phyloP scores from a whole-genome alignment of 805 yeast species.

The Tetrapisispora fleetii region DNA sequence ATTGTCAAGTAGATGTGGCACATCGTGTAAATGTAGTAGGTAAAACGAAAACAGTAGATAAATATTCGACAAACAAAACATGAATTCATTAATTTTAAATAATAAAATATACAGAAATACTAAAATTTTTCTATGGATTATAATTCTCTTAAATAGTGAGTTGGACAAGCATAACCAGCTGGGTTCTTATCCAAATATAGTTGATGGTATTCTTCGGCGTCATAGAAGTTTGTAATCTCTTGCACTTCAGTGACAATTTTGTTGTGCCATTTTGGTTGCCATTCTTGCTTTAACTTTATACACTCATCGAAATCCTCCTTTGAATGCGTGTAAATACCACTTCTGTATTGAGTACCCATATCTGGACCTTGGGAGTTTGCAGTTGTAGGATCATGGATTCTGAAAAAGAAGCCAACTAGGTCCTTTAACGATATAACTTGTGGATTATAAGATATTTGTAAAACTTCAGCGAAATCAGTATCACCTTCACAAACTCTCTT shows the following conservation, averaged over 20 bases:
- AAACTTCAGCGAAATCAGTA: constrained; percentile 72
- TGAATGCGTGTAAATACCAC: constrained; percentile 61
- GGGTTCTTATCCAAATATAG: constrained; percentile 72
- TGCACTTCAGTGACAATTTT: constrained; percentile 61
- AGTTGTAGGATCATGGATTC: constrained; percentile 92
- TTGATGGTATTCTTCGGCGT: constrained; percentile 96
- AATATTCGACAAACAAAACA: background rate
- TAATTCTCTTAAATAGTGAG: constrained; percentile 61
- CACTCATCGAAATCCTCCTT: constrained; percentile 40
- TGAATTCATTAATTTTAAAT: background rate
- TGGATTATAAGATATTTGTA: constrained; percentile 81
- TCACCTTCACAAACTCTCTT: constrained; percentile 63
- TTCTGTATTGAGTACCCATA: constrained; percentile 80
- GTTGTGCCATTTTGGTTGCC: constrained; percentile 64
- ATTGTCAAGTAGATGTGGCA: too few species aligned
- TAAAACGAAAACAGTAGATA: background rate
- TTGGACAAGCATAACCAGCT: constrained; percentile 80
- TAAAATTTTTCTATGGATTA: background rate
- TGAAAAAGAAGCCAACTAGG: constrained; percentile 72
- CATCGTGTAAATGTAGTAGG: background rate
- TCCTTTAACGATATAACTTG: constrained; percentile 45
- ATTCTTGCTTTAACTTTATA: constrained; percentile 35
- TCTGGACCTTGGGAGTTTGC: constrained; percentile 80
- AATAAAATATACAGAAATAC: background rate
- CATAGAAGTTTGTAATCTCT: constrained; percentile 63